A percentile compares a stretch with the other conserved stretches of the same genome.
Evolutionary conservation across 805 yeast genomes (phyloP).

Genomic region (Yarrowia osloensis): DNA sequence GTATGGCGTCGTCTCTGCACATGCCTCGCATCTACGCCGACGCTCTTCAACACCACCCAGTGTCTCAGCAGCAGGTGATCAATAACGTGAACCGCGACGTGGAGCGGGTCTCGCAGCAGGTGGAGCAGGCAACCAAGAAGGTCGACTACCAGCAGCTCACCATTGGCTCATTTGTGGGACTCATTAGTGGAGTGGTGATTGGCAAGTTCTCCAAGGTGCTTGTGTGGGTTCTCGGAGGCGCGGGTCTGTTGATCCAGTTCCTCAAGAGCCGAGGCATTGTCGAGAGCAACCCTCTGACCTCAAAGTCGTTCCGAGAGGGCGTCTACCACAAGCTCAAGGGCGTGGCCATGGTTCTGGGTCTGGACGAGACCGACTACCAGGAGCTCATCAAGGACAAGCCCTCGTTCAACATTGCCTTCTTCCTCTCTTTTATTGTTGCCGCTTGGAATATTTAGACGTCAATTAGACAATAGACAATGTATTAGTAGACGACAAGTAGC

Average conservation of each 20-base stretch:
- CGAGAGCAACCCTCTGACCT: slow-evolving; percentile 34
- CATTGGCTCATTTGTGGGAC: slow-evolving; percentile 63
- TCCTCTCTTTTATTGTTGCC: slow-evolving; percentile 6
- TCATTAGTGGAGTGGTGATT: slow-evolving; percentile 58
- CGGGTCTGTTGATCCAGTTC: slow-evolving; percentile 52
- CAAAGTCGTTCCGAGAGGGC: slow-evolving; percentile 8
- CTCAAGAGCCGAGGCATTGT: slow-evolving; percentile 56
- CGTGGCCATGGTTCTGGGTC: slow-evolving; percentile 29
- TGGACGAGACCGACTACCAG: slow-evolving; percentile 32
- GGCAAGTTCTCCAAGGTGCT: slow-evolving; percentile 61
- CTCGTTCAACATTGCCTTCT: slow-evolving; percentile 16
- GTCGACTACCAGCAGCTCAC: slow-evolving; percentile 61
- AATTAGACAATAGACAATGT: neutral
- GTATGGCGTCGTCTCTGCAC: neutral
- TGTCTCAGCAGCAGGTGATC: slow-evolving; percentile 12
- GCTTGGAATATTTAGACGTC: slow-evolving; percentile 18
- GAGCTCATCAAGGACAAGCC: slow-evolving; percentile 36
- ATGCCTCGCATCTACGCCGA: slow-evolving; percentile 15
- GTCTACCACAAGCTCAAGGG: slow-evolving; percentile 31
- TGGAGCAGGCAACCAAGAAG: slow-evolving; percentile 5
- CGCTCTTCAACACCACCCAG: neutral
- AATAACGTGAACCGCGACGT: slow-evolving; percentile 22
- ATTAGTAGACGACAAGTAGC: too few relatives aligned
- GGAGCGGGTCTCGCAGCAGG: neutral
- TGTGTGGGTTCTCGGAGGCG: slow-evolving; percentile 52